Percentiles rank a stretch among this genome's conserved stretches.
Evolutionary conservation across 2,329 filamentous ascomycete genomes (phyloP).

Genomic region (Dactylonectria macrodidyma): DNA sequence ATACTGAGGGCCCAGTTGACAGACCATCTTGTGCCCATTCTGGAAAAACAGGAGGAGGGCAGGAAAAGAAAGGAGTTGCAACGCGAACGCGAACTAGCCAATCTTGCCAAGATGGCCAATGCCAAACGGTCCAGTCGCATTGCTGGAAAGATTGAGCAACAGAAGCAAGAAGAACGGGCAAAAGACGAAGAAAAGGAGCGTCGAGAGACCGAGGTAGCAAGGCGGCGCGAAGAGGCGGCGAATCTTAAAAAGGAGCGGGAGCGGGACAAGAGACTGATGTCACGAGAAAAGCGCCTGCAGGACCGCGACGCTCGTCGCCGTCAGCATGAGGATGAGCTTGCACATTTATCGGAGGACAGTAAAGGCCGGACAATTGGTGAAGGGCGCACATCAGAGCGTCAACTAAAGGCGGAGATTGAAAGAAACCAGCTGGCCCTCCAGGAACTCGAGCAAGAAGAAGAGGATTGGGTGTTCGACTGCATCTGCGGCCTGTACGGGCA

Average conservation of each 20-base stretch:
- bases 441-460: conserved; percentile 80
- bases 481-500: conserved; percentile 91
- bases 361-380: conserved; percentile 70
- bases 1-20: conserved; percentile 79
- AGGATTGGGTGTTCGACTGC: conserved; percentile 96
- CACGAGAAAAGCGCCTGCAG: conserved; percentile 86
- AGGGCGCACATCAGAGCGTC: conserved; percentile 81
- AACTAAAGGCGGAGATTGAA: conserved; percentile 86
- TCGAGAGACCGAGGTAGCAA: conserved; percentile 71
- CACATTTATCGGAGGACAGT: conserved; percentile 83
- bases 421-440: conserved; percentile 83
- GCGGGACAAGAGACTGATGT: conserved; percentile 84
- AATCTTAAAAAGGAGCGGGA: conserved; percentile 76
- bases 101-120: conserved; percentile 88
- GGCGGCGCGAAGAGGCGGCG: conserved; percentile 77
- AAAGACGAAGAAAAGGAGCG: conserved; percentile 74
- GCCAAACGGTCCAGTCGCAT: conserved; percentile 95
- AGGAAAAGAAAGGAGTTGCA: conserved; percentile 79
- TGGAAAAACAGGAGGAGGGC: conserved; percentile 84
- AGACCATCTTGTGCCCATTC: conserved; percentile 85
- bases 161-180: conserved; percentile 79
- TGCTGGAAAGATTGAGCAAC: conserved; percentile 84
- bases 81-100: conserved; percentile 84
- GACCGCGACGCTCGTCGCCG: conserved; percentile 88
- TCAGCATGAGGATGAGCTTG: conserved; percentile 87